Base-by-base conservation (phyloP, 2,329 filamentous ascomycete genomes). In the Diaporthe helianthi region DNA sequence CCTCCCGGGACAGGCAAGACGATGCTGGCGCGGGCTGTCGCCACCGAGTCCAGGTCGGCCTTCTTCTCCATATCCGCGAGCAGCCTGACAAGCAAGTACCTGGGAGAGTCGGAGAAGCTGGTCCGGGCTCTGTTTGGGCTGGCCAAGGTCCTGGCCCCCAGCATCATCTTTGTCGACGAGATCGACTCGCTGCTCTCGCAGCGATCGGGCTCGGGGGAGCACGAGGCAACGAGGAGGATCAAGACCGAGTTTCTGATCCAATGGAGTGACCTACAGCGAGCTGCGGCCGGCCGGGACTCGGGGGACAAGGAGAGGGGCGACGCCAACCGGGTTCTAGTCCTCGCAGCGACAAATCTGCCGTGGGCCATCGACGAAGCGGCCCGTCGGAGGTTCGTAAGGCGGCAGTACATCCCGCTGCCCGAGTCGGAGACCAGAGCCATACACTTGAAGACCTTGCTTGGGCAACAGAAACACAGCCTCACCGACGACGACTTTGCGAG, bases 291-390 rank as follows among this genome's bases (percentile, higher is more conserved):
- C 0, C 87, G 93, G 46, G 93, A 97, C 76, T 83, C 87, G 58
- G 86, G 79, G 17, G 86, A 88, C 17, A 90, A 86, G 69, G 89
- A 92, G 44, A 92, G 85, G 67, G 93, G 93, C 0, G 95, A 98
- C 79, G 89, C 94, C 5, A 96, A 90, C 72, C 87, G 95, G 65
- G 96, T 99, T 1, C 85, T 99, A 17, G 96, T 99, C 0, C 86
- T 99, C 44, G 96, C 96, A 1, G 96, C 96, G 24, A 99, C 96
- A 0, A 99, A 99, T 78, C 80, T 98, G 69, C 96, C 96, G 0
- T 99, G 96, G 96, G 94, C 94, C 41, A 98, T 99, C 74, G 96
- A 99, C 75, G 96, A 98, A 79, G 96, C 96, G 29, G 96, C 96
- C 0, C 86, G 96, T 69, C 86, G 96, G 68, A 86, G 96, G 63